Evolutionary conservation across 2,329 filamentous ascomycete genomes (phyloP).

Genomic region (Cercospora berteroae): DNA sequence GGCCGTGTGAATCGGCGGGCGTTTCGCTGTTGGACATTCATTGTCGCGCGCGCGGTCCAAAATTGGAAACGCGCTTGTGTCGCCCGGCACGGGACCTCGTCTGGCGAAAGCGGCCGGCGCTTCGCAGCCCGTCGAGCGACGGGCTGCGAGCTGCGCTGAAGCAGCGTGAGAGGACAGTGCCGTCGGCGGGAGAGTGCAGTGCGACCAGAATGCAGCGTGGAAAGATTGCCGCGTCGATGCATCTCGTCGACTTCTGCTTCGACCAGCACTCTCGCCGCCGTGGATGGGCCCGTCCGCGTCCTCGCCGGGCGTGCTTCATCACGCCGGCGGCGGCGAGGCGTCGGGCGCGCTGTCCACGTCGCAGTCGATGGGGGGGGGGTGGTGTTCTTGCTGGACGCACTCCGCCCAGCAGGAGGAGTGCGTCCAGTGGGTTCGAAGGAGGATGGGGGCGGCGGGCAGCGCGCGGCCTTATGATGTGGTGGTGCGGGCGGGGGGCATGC

Average conservation of each 20-base stretch:
- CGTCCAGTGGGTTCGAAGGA: conserved; percentile 2
- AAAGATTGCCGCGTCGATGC: not conserved
- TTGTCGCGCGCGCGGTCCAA: conserved; percentile 13
- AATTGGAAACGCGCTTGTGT: not conserved
- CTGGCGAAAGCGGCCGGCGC: not conserved
- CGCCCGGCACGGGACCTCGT: conserved; percentile 2
- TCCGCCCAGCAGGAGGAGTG: conserved; percentile 22
- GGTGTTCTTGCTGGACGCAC: conserved; percentile 19
- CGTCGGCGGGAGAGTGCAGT: not conserved
- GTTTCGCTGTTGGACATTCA: conserved; percentile 43
- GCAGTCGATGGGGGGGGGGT: conserved; percentile 11
- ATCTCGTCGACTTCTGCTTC: not conserved
- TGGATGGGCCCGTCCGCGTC: not conserved
- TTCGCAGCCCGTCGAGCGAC: conserved; percentile 15
- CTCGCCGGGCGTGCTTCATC: not conserved
- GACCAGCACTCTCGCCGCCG: not conserved
- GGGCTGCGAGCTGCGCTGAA: conserved; percentile 5
- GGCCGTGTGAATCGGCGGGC: conserved; percentile 39
- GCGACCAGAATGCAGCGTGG: not conserved
- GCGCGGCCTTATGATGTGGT: not conserved
- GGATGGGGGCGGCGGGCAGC: not conserved
- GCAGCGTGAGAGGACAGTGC: not conserved
- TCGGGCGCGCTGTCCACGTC: not conserved
- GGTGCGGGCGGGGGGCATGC: not conserved
- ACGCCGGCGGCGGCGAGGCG: not conserved